Evolutionary conservation across 352 stramenopile genomes (phyloP), one percentile per base, ranked within the genome.

Genomic region (Phytophthora sojae): DNA sequence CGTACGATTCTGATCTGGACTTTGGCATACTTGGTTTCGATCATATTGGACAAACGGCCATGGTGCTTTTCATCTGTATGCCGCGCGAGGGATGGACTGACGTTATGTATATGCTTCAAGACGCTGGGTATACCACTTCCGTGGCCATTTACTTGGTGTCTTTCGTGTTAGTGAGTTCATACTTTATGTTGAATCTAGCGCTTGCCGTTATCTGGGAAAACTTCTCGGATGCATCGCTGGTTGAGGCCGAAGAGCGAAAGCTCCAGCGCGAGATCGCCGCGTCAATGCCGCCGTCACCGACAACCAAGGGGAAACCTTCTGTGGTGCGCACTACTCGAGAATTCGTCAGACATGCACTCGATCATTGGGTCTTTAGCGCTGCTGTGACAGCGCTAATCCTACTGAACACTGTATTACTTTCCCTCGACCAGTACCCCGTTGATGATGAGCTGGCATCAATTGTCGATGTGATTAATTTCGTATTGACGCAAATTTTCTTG

Each of bases 101-200:
- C 55, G 74, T 86, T 53, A 91, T 91, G 81, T 88, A 89, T 64
- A 82, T 84, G 72, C 74, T 90, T 52, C 77, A 91, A 69, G 69
- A 88, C 21, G 76, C 82, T 21, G 77, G 82, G 19, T 83, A 76
- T 60, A 53, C 81, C 52, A 63, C 81, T 15, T 75, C 79, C 7
- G 65, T 77, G 0, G 71, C 73, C 4, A 57, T 96, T 21, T 98
- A 93, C 71, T 97, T 98, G 44, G 81, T 95, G 42, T 80, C 89
- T 6, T 91, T 98, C 53, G 80, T 98, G 30, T 67, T 97, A 37
- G 69, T 97, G 54, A 93, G 91, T 19, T 94, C 89, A 19, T 98
- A 91, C 69, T 97, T 98, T 65, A 88, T 97, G 71, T 76, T 98
- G 58, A 97, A 98, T 55, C 71, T 98, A 19, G 85, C 90, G n/a